phyloP scores from a whole-genome alignment of 208 protist genomes.

The Perkinsela sp. region DNA sequence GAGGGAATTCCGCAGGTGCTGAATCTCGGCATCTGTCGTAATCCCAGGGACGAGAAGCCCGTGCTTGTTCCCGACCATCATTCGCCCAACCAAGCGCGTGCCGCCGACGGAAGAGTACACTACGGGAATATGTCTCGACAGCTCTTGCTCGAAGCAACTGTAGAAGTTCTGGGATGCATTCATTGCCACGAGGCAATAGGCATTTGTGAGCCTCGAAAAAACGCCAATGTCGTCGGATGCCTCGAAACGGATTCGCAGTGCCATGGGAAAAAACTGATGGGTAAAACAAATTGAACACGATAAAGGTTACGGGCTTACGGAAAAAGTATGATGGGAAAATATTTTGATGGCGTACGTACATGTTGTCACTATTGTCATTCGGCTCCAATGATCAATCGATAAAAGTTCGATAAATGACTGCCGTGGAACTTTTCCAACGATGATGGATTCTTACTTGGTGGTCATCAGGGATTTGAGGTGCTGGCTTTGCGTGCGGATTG shows the following conservation, averaged over 20 bases:
- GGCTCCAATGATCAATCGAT: too few relatives aligned
- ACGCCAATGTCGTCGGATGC: slow-evolving; percentile 97
- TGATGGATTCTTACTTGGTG: too few relatives aligned
- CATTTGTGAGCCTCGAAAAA: slow-evolving; percentile 94
- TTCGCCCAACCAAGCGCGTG: slow-evolving; percentile 80
- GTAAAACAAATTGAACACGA: too few relatives aligned
- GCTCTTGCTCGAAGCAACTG: slow-evolving; percentile 88
- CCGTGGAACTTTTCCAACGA: too few relatives aligned
- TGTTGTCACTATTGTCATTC: too few relatives aligned
- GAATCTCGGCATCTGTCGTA: slow-evolving; percentile 94
- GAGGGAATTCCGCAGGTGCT: slow-evolving; percentile 93
- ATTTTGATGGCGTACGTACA: too few relatives aligned
- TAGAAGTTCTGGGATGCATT: slow-evolving; percentile 93
- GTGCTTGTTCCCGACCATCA: slow-evolving; percentile 85
- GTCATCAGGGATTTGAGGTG: too few relatives aligned
- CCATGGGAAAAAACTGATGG: slow-evolving; percentile 19
- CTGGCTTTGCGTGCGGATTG: not conserved
- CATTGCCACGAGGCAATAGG: slow-evolving; percentile 89
- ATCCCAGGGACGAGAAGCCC: slow-evolving; percentile 92
- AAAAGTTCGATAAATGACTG: too few relatives aligned
- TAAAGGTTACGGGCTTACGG: too few relatives aligned
- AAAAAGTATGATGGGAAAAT: too few relatives aligned
- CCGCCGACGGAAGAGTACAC: slow-evolving; percentile 85
- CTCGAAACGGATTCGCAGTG: slow-evolving; percentile 85
- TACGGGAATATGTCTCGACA: slow-evolving; percentile 91